phyloP scores from a whole-genome alignment of 2,329 filamentous ascomycete species.

The Tolypocladium sp. region DNA sequence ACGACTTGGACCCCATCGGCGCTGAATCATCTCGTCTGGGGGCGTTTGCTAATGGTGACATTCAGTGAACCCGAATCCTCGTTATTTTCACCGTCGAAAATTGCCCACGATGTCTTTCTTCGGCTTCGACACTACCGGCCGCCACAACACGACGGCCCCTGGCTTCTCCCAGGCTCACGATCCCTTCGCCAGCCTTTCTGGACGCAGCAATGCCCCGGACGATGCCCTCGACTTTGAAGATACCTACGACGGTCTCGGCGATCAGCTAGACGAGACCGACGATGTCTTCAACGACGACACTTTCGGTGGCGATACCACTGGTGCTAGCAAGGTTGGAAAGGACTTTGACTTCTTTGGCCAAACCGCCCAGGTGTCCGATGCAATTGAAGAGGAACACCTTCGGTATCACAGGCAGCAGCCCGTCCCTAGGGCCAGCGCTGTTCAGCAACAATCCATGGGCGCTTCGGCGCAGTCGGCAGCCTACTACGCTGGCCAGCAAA shows the following conservation, averaged over 20 bases:
- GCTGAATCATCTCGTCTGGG: neutral
- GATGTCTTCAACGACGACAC: conserved; percentile 97
- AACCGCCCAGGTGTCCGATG: conserved; percentile 77
- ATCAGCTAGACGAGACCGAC: conserved; percentile 82
- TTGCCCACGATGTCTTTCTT: conserved; percentile 72
- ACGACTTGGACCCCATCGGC: neutral
- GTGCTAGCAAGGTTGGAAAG: conserved; percentile 57
- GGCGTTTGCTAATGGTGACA: neutral
- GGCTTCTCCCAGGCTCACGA: conserved; percentile 80
- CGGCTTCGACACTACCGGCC: conserved; percentile 63
- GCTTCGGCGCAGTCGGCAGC: conserved; percentile 17
- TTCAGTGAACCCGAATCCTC: neutral
- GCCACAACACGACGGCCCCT: conserved; percentile 57
- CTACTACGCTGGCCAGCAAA: conserved; percentile 28
- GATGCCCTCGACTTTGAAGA: conserved; percentile 77
- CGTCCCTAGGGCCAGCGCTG: conserved; percentile 26
- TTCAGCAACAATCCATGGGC: conserved; percentile 26
- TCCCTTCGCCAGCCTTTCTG: conserved; percentile 76
- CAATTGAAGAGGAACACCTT: conserved; percentile 84
- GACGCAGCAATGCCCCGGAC: conserved; percentile 48
- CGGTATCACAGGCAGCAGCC: conserved; percentile 71
- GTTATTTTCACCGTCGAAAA: neutral
- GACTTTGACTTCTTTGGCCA: conserved; percentile 97
- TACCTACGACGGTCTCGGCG: conserved; percentile 90
- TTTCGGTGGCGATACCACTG: conserved; percentile 47